phyloP scores from a whole-genome alignment of 164 flowering plant species.

The Kalanchoe fedtschenkoi region DNA sequence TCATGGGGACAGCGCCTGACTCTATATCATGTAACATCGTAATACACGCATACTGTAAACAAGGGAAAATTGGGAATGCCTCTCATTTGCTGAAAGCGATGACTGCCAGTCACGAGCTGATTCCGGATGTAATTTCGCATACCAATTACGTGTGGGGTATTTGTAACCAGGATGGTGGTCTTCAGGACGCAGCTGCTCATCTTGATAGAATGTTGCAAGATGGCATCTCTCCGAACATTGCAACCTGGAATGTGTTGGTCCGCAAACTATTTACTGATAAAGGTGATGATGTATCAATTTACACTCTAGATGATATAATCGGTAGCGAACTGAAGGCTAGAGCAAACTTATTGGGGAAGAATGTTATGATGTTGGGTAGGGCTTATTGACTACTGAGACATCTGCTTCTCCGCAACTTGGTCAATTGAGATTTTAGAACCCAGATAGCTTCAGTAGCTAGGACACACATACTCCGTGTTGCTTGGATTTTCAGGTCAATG shows the following conservation, averaged over 20 bases:
- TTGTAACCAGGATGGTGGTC: constrained; percentile 28
- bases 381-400: too few relatives aligned
- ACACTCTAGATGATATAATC: neutral
- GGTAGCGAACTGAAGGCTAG: too few relatives aligned
- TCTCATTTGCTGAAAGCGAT: constrained; percentile 29
- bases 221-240: constrained; percentile 44
- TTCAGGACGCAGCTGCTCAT: constrained; percentile 41
- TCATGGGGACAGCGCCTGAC: constrained; percentile 52
- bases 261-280: constrained; percentile 27
- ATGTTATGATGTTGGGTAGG: too few relatives aligned
- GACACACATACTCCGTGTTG: too few relatives aligned
- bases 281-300: constrained; percentile 17
- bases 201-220: constrained; percentile 48
- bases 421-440: too few relatives aligned
- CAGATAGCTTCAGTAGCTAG: too few relatives aligned
- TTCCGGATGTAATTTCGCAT: constrained; percentile 45
- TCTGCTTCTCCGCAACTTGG: too few relatives aligned
- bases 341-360: too few relatives aligned
- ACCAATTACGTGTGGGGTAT: constrained; percentile 56
- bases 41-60: constrained; percentile 55
- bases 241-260: constrained; percentile 60
- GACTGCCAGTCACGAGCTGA: constrained; percentile 21
- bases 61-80: constrained; percentile 36
- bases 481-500: too few relatives aligned
- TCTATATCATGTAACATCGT: constrained; percentile 41